Evolutionary conservation across 75 land plant genomes (phyloP), one percentile per base, ranked within the genome.

Genomic region (Selaginella tamariscina): DNA sequence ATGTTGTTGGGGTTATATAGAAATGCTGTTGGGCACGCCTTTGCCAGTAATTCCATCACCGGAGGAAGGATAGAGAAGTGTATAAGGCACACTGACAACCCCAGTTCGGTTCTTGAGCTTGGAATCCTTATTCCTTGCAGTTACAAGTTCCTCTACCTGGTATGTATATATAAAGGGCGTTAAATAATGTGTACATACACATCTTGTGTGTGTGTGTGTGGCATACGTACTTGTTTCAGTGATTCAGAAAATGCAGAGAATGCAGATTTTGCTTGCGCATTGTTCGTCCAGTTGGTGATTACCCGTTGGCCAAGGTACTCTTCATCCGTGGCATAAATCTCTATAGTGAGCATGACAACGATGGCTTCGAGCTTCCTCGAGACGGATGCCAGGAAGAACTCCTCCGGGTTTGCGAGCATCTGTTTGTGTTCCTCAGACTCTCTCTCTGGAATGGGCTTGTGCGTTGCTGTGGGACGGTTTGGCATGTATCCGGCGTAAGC

Each of bases 11-110:
- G n/a, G 24, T 76, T 64, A 78, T 22, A 88, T 88, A 5, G 92
- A 83, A 32, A 83, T 76, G 70, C 88, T 88, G 69, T 88, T 85
- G 11, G 92, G 92, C 60, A 88, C 82, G 49, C 92, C 92, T 44
- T 60, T 79, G 39, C 86, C 88, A 15, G 88, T 85, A 2, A 83
- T 72, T 0, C 92, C 92, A 15, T 82, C 74, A 2, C 67, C 26
- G 1, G 80, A 84, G 29, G 54, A 72, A 0, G 86, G 85, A 64
- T 75, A 83, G 2, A 88, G 70, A 67, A 88, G 70, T 5, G 83
- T 80, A 32, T 85, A 85, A 0, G 91, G 85, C 31, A 85, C 65
- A 69, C 78, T 65, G 0, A 80, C 82, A 1, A 82, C 76, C 0
- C 88, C 92, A 39, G 75, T 68, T 44, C 87, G 56, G 68, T 86